Evolutionary conservation across 352 stramenopile species (phyloP).

Genomic region (Phytophthora fragariaefolia): DNA sequence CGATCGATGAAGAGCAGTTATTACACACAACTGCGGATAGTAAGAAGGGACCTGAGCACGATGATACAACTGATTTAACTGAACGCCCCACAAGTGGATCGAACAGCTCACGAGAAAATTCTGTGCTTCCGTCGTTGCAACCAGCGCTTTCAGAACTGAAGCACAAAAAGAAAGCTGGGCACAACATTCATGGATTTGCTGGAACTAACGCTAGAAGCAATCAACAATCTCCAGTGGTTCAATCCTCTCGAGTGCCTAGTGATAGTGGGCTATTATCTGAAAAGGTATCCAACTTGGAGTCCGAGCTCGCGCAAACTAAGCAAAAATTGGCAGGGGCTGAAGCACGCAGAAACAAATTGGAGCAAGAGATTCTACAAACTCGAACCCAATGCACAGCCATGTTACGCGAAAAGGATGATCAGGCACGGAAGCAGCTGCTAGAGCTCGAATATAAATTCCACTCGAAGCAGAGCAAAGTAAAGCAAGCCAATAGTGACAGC

Average conservation of each 20-base stretch:
- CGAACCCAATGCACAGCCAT: conserved; percentile 44
- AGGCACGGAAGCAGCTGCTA: conserved; percentile 57
- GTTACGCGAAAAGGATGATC: conserved; percentile 67
- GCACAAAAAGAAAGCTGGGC: conserved; percentile 20
- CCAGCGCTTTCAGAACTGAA: conserved; percentile 1
- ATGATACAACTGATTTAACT: conserved; percentile 11
- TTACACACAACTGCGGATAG: neutral
- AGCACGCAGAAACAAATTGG: conserved; percentile 42
- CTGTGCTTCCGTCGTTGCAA: conserved; percentile 31
- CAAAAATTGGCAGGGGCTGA: conserved; percentile 39
- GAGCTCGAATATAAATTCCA: conserved; percentile 54
- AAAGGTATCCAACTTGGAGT: conserved; percentile 26
- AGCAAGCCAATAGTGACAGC: conserved; percentile 4
- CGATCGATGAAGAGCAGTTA: conserved; percentile 9
- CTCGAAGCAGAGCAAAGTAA: conserved; percentile 45
- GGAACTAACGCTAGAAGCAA: conserved; percentile 11
- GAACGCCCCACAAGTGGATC: conserved; percentile 22
- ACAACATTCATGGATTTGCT: neutral
- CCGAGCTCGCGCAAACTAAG: conserved; percentile 37
- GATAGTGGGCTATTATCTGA: conserved; percentile 7
- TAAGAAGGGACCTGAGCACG: conserved; percentile 25
- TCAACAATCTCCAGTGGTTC: conserved; percentile 15
- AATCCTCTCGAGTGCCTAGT: neutral
- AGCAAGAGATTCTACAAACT: conserved; percentile 53
- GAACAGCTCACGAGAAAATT: conserved; percentile 21